Evolutionary conservation across 2,329 filamentous ascomycete species (phyloP).

Genomic region (Neurospora sp.): DNA sequence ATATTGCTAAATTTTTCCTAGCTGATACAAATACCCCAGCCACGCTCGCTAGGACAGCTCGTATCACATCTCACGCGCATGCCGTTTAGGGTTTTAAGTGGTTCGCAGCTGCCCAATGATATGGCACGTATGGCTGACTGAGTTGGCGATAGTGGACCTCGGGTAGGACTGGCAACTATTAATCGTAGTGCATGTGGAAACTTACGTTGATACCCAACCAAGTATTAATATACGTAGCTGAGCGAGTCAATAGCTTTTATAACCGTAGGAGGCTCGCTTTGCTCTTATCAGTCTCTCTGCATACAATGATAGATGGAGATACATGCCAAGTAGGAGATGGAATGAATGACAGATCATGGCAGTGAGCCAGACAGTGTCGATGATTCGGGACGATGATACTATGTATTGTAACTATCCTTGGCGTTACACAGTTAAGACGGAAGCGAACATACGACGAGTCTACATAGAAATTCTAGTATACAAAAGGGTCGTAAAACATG

Average conservation of each 20-base stretch:
- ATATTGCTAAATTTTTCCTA: not conserved
- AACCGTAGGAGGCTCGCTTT: not conserved
- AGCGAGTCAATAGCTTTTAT: not conserved
- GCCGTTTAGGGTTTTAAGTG: not conserved
- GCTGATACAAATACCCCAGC: not conserved
- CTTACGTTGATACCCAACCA: not conserved
- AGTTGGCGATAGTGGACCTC: not conserved
- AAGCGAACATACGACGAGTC: not conserved
- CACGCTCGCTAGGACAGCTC: not conserved
- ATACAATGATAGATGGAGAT: not conserved
- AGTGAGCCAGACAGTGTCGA: not conserved
- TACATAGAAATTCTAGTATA: not conserved
- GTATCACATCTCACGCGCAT: not conserved
- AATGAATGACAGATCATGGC: not conserved
- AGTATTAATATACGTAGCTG: not conserved
- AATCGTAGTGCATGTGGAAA: not conserved
- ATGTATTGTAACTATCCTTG: not conserved
- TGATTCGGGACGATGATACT: not conserved
- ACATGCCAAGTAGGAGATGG: not conserved
- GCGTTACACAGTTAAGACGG: not conserved
- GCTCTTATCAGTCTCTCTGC: not conserved
- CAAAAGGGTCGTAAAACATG: not conserved
- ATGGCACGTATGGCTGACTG: not conserved
- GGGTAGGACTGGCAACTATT: not conserved
- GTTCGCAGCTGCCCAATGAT: not conserved